Conservation (phyloP, 805 yeast genomes). For the Saccharomycopsis sp. region DNA sequence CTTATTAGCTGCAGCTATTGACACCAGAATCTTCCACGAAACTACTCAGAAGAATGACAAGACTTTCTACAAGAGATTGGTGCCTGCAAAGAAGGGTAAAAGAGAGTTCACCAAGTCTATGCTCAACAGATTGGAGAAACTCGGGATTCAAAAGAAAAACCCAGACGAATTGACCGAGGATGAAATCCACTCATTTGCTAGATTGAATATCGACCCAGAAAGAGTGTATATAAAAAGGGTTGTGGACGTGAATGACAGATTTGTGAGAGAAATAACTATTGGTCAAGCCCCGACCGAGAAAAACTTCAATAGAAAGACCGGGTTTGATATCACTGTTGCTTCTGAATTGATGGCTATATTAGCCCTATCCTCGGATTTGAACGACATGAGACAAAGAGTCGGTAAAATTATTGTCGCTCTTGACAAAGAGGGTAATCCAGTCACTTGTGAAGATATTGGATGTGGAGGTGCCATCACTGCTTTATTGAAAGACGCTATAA, state of each 20-base stretch:
- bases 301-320: constrained; percentile 77
- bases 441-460: constrained; percentile 92
- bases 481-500: constrained; percentile 88
- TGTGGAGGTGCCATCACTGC: constrained; percentile 96
- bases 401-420: constrained; percentile 89
- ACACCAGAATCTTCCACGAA: constrained; percentile 96
- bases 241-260: constrained; percentile 89
- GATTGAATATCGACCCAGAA: constrained; percentile 82
- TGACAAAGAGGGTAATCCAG: constrained; percentile 64
- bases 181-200: constrained; percentile 68
- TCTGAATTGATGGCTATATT: constrained; percentile 94
- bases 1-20: constrained; percentile 92
- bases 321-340: constrained; percentile 95
- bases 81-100: constrained; percentile 76
- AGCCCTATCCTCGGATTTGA: constrained; percentile 70
- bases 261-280: constrained; percentile 79
- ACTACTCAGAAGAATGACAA: constrained; percentile 69
- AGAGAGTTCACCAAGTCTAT: constrained; percentile 75
- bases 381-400: constrained; percentile 80
- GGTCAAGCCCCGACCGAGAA: constrained; percentile 94
- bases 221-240: constrained; percentile 91
- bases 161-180: constrained; percentile 76
- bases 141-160: constrained; percentile 75
- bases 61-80: constrained; percentile 77
- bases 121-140: constrained; percentile 64